Conservation (phyloP, 352 stramenopile species). For the Pelagophyceae sp. region DNA sequence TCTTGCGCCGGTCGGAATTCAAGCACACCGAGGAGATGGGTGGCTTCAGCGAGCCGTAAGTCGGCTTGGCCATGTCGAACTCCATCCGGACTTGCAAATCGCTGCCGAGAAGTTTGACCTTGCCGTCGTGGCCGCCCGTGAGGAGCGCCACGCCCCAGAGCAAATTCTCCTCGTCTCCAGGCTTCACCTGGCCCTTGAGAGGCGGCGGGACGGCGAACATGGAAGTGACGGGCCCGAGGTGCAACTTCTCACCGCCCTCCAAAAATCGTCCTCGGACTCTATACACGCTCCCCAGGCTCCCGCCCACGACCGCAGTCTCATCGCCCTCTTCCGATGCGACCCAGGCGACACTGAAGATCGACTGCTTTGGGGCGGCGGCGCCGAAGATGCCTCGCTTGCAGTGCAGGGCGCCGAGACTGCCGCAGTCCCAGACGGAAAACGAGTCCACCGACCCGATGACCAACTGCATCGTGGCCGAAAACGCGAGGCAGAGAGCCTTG, state of each 20-base stretch:
- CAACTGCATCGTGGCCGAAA: constrained; percentile 37
- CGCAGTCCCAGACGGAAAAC: constrained; percentile 23
- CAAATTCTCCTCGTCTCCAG: constrained; percentile 18
- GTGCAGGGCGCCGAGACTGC: constrained; percentile 17
- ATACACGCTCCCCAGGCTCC: not conserved
- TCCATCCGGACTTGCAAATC: constrained; percentile 33
- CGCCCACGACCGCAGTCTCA: constrained; percentile 18
- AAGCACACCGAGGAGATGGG: constrained; percentile 31
- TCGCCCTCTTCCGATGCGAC: constrained; percentile 7
- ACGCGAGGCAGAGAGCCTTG: constrained; percentile 37
- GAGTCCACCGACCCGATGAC: constrained; percentile 29
- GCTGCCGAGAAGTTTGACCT: constrained; percentile 20
- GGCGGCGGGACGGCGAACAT: constrained; percentile 14
- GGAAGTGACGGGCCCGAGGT: constrained; percentile 25
- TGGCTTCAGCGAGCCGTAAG: constrained; percentile 15
- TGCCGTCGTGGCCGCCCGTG: constrained; percentile 30
- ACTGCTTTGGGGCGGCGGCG: not conserved
- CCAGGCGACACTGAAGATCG: constrained; percentile 15
- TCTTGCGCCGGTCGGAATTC: constrained; percentile 34
- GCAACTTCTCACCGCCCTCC: constrained; percentile 13
- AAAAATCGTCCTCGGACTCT: constrained; percentile 15
- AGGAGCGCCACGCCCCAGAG: constrained; percentile 22
- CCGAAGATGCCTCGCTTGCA: constrained; percentile 29
- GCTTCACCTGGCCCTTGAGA: not conserved
- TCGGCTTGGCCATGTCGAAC: constrained; percentile 33